A percentile compares a stretch with the other conserved stretches of the same genome.
These are phyloP conservation scores for Stentor roeselii DNA, from an alignment of 73 alveolate species.

Conservation along the genomic window DNA sequence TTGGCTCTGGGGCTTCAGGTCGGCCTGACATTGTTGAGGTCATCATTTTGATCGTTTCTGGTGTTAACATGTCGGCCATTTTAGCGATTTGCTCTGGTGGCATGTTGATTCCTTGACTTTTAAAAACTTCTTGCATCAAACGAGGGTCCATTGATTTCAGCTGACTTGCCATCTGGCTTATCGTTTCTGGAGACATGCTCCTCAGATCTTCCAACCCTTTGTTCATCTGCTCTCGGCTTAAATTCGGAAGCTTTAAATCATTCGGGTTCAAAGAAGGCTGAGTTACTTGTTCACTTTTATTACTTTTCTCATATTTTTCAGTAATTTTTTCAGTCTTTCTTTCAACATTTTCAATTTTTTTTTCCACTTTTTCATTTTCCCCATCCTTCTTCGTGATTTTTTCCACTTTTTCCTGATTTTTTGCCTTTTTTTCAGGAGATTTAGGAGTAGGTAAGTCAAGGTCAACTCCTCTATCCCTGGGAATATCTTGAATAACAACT, in stretches of 20 bases:
- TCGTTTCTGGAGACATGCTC: background rate
- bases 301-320: too few species aligned
- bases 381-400: background rate
- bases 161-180: background rate
- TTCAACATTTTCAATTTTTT: background rate
- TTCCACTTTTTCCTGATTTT: background rate
- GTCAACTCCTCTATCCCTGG: background rate
- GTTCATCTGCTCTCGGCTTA: background rate
- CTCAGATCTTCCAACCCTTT: background rate
- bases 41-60: background rate
- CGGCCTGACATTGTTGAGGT: background rate
- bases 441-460: background rate
- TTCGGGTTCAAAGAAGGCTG: background rate
- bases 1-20: background rate
- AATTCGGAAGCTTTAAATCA: background rate
- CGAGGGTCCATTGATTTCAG: background rate
- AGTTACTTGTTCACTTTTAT: background rate
- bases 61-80: background rate
- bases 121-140: background rate
- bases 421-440: background rate
- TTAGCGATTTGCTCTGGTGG: conserved; percentile 12
- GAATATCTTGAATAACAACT: background rate
- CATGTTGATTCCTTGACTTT: background rate
- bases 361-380: background rate
- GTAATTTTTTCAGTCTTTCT: background rate